Evolutionary conservation across 2,329 filamentous ascomycete species (phyloP), one percentile per base, ranked within the genome.

Genomic region (Hirsutella rhossiliensis): DNA sequence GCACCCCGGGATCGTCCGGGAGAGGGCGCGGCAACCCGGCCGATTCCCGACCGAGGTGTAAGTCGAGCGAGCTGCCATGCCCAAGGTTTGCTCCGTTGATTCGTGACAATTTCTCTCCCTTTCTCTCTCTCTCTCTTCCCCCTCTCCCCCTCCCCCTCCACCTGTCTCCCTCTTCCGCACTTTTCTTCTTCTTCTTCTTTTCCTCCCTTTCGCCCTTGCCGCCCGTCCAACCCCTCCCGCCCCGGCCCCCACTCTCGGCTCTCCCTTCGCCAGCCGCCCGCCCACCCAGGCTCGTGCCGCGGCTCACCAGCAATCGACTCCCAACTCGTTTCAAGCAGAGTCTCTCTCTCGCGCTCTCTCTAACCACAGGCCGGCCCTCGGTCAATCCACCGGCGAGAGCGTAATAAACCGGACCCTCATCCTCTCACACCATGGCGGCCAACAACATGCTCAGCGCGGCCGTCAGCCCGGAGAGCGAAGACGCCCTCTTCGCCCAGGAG

Each of bases 401-500:
- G 29, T 8, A 30, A 30, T 7, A 30, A 38, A 12, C n/a, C 4
- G 23, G 3, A 27, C 37, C 9, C 11, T 8, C 32, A n/a, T 4
- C 4, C 32, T 17, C 32, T 3, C 13, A 36, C 15, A 36, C 38
- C 54, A 80, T 80, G 76, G 75, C 75, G 49, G 66, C 72, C 52
- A 74, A 75, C 63, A 80, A 78, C 62, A 82, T 82, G 78, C 58
- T 71, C 45, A 75, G 71, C 60, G 59, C 67, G 52, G 67, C 75
- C 48, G 67, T 78, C 52, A 73, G 78, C 59, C 71, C 72, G 43
- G 67, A 71, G 46, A 54, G 60, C 44, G 78, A 82, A 59, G 78
- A 82, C 48, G 68, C 84, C 56, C 68, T 81, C 57, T 95, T 84
- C 68, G 73, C 79, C 57, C 75, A 83, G 53, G 92, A 98, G 62